Conservation (phyloP, 257 asterid genomes). For the Lithospermum erythrorhizon region DNA sequence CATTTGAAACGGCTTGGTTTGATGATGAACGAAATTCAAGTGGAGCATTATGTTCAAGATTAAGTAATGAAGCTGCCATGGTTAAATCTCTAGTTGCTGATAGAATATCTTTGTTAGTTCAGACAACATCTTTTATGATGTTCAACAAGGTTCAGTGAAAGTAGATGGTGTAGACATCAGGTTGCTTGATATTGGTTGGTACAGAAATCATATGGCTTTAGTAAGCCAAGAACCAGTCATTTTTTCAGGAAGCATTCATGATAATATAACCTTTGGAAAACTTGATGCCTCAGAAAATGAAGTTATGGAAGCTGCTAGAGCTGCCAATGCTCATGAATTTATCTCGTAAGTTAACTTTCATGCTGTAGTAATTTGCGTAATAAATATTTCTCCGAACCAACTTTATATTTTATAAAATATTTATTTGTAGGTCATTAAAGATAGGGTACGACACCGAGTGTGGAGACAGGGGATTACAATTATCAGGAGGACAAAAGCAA, state of each 20-base stretch:
- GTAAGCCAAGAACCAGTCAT: conserved; percentile 85
- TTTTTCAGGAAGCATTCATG: conserved; percentile 63
- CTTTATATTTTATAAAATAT: too few species aligned
- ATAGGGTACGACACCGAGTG: conserved; percentile 65
- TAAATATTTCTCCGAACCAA: too few species aligned
- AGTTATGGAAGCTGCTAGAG: conserved; percentile 60
- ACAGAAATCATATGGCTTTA: conserved; percentile 56
- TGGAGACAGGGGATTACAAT: conserved; percentile 68
- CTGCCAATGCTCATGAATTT: conserved; percentile 82
- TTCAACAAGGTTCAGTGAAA: conserved; percentile 39
- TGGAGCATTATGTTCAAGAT: conserved; percentile 44
- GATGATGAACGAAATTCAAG: conserved; percentile 66
- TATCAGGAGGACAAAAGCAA: conserved; percentile 81
- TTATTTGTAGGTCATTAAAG: conserved; percentile 41
- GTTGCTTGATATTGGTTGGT: conserved; percentile 46
- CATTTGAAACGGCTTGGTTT: conserved; percentile 75
- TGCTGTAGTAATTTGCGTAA: too few species aligned
- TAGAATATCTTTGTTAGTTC: conserved; percentile 52
- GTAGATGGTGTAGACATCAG: conserved; percentile 60
- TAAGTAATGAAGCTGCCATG: conserved; percentile 67
- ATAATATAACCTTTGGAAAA: conserved; percentile 56
- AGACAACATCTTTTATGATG: conserved; percentile 65
- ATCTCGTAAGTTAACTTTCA: conserved; percentile 42
- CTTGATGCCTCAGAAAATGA: conserved; percentile 51
- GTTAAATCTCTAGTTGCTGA: conserved; percentile 76